These are phyloP conservation scores for Termitomyces sp. DNA, from an alignment of 768 basidiomycete species.

Conservation along the genomic window DNA sequence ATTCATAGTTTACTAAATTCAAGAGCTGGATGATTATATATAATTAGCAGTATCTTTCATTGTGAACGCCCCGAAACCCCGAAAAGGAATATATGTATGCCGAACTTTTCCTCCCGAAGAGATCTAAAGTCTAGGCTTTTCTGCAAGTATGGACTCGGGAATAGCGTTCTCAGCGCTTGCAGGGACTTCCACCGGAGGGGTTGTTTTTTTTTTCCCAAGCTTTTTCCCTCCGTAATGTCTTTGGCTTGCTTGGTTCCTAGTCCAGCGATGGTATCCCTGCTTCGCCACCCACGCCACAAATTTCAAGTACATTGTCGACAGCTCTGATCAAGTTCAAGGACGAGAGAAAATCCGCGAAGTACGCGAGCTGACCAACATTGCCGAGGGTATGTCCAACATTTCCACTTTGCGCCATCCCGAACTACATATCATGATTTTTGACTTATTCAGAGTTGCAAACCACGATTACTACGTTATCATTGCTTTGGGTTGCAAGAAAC, in stretches of 20 bases:
- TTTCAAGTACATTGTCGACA: not conserved
- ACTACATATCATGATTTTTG: not conserved
- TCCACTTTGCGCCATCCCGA: not conserved
- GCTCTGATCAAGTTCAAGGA: not conserved
- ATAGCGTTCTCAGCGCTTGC: not conserved
- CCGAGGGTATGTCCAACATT: not conserved
- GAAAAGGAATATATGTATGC: not conserved
- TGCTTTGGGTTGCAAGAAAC: not conserved
- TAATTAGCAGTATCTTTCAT: not conserved
- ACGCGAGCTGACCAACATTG: not conserved
- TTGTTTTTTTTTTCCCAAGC: not conserved
- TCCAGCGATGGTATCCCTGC: not conserved
- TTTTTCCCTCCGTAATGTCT: not conserved
- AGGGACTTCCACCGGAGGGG: not conserved
- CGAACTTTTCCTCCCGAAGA: not conserved
- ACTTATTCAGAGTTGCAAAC: not conserved
- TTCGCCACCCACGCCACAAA: constrained; percentile 1
- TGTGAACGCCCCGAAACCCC: not conserved
- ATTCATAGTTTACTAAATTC: too few species aligned
- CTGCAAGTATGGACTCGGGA: not conserved
- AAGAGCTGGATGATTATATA: too few species aligned
- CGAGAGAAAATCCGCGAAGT: not conserved
- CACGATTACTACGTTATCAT: not conserved
- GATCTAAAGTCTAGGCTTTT: not conserved
- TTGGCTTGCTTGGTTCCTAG: not conserved